Conservation (phyloP, 2,329 filamentous ascomycete species). For the Aspergillus quadricinctus region DNA sequence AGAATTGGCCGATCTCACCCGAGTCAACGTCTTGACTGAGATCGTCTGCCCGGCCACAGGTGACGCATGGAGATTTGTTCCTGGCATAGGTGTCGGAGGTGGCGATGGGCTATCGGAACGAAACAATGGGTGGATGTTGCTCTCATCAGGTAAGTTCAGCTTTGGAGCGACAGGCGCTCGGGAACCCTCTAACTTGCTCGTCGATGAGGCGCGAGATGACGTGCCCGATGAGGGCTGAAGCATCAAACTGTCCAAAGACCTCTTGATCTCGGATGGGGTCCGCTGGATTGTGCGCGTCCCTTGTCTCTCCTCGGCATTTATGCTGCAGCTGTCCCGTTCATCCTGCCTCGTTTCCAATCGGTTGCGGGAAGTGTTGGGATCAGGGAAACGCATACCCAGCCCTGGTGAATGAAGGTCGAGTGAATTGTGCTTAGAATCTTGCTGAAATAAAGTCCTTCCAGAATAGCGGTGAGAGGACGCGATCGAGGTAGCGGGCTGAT, state of each 20-base stretch:
- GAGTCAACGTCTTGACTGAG: conserved; percentile 32
- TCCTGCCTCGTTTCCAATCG: conserved; percentile 2
- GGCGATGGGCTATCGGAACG: conserved; percentile 51
- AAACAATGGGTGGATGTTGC: conserved; percentile 57
- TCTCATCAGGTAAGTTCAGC: conserved; percentile 36
- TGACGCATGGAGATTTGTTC: conserved; percentile 53
- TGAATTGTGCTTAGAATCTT: conserved; percentile 19
- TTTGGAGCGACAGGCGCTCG: conserved; percentile 14
- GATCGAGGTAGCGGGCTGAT: conserved; percentile 21
- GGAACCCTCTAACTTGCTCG: conserved; percentile 13
- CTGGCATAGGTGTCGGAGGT: conserved; percentile 48
- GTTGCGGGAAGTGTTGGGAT: conserved; percentile 5
- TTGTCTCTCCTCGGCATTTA: conserved; percentile 2
- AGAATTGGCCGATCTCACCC: conserved; percentile 34
- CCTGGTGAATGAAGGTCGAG: conserved; percentile 18
- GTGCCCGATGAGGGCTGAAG: conserved; percentile 14
- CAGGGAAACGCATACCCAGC: conserved; percentile 5
- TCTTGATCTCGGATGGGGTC: conserved; percentile 15
- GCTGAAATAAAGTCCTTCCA: conserved; percentile 25
- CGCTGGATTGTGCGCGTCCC: conserved; percentile 7
- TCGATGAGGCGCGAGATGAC: conserved; percentile 18
- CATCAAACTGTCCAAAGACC: conserved; percentile 24
- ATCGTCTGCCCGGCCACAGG: conserved; percentile 53
- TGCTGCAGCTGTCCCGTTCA: conserved; percentile 9
- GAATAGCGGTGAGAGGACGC: conserved; percentile 28